A percentile compares a stretch with the other conserved stretches of the same genome.
phyloP scores from a whole-genome alignment of 202 grass and related monocot genomes.

The Carex sylvatica region DNA sequence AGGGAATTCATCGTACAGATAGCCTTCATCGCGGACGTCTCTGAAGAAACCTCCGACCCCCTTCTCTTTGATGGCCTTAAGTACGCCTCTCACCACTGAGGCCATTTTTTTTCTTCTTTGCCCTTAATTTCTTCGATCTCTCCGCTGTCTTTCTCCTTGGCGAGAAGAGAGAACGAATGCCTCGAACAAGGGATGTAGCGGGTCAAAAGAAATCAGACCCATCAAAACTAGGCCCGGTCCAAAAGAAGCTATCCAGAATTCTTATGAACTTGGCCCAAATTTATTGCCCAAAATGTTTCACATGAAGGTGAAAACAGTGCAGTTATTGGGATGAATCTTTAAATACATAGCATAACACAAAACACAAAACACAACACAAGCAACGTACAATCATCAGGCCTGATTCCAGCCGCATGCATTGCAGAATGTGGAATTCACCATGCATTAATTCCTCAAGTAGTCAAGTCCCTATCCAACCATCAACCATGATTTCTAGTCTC shows the following conservation, averaged over 20 bases:
- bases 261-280: not conserved
- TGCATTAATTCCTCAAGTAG: not conserved
- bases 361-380: no score
- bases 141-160: not conserved
- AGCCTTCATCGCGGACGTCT: conserved; percentile 62
- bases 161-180: not conserved
- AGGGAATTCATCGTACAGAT: conserved; percentile 39
- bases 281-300: no score
- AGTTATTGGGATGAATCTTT: no score
- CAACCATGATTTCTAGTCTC: not conserved
- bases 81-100: conserved; percentile 65
- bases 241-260: not conserved
- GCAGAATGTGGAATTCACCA: no score
- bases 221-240: not conserved
- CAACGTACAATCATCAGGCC: no score
- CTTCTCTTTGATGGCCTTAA: conserved; percentile 70
- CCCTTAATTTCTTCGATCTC: not conserved
- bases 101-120: conserved; percentile 37
- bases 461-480: not conserved
- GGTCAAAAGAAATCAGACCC: not conserved
- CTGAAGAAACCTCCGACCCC: conserved; percentile 68
- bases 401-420: no score
- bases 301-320: no score
- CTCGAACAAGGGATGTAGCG: not conserved
- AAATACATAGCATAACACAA: no score